Base-by-base conservation (phyloP, 108 stramenopile species). In the Nannochloropsis salina region DNA sequence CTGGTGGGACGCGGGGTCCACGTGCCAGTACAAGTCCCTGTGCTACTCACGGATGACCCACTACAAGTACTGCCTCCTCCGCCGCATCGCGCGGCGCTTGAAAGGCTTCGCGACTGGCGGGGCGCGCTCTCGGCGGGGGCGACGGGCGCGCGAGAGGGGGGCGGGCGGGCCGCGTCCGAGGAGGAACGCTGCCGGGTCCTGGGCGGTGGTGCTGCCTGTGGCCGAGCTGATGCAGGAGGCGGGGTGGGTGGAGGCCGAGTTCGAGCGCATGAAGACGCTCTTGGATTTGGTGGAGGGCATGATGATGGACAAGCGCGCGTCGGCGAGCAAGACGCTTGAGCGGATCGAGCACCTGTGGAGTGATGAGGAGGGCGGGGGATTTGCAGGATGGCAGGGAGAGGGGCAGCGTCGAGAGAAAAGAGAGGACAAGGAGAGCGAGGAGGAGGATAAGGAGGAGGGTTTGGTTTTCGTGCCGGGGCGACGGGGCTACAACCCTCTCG, bases 11-110 rank as follows among this genome's bases (percentile, higher is more conserved):
- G 61, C 61, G 20, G 61, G 61, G 0, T 74, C 61, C 20, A 74
- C 61, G 61, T 74, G 61, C 61, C 15, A 74, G 61, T 74, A 74
- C 61, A 74, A 74, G 61, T n/a, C 20, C 61, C n/a, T 74, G 61
- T 74, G 61, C n/a, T 74, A 74, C n/a, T 74, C 61, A 74, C n/a
- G 20, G 61, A 74, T 74, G 61, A 74, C n/a, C n/a, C 61, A 74
- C n/a, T 74, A 74, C 61, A 74, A 74, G 61, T 74, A 74, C n/a
- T 74, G n/a, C n/a, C n/a, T 74, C 4, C n/a, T 74, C 20, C 61
- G 61, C 1, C 61, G 61, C n/a, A n/a, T 74, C 20, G 61, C 61
- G 20, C 15, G 61, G 61, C 15, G 61, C 20, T 74, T 74, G 61
- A 74, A 6, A n/a, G 61, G 61, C 2, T 74, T 74, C n/a, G 61